A percentile compares a stretch with the other conserved stretches of the same genome.
Conservation (phyloP, 2,329 filamentous ascomycete species). For the Epichloe gansuensis region DNA sequence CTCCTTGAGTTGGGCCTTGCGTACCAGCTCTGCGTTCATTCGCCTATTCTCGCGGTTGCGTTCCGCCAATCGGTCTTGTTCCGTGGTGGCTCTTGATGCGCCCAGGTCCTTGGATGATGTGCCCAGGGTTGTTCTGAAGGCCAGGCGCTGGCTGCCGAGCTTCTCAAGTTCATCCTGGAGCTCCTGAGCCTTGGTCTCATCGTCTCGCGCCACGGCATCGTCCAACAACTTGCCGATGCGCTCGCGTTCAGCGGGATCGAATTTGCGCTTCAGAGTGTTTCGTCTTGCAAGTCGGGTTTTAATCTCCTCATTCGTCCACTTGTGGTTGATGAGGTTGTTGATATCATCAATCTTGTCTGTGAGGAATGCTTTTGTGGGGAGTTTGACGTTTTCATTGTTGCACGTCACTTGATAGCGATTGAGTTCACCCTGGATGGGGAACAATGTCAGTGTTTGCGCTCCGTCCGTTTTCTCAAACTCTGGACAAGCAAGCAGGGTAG, state of each 20-base stretch:
- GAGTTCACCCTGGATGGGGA: conserved; percentile 50
- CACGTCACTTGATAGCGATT: conserved; percentile 68
- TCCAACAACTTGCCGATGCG: conserved; percentile 52
- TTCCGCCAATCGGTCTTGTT: conserved; percentile 72
- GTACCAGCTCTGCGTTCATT: conserved; percentile 78
- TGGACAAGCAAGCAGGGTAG: no score
- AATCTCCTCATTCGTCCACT: conserved; percentile 74
- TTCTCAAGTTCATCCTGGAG: conserved; percentile 49
- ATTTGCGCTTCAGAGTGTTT: conserved; percentile 52
- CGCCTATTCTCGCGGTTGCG: conserved; percentile 77
- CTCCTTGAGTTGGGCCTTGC: conserved; percentile 79
- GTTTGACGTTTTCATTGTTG: conserved; percentile 53
- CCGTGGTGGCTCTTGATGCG: conserved; percentile 36
- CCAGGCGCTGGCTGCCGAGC: conserved; percentile 56
- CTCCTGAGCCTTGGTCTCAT: conserved; percentile 42
- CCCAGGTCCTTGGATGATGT: conserved; percentile 37
- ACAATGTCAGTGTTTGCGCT: conserved; percentile 13
- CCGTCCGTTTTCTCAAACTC: not conserved
- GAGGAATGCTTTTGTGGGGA: conserved; percentile 62
- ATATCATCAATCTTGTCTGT: conserved; percentile 67
- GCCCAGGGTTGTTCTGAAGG: conserved; percentile 54
- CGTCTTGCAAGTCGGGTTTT: conserved; percentile 64
- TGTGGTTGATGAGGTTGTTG: conserved; percentile 62
- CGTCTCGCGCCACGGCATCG: conserved; percentile 50
- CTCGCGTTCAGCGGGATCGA: conserved; percentile 54